A percentile compares a stretch with the other conserved stretches of the same genome.
These are phyloP conservation scores for Boletales sp. DNA, from an alignment of 768 basidiomycete species.

Conservation along the genomic window DNA sequence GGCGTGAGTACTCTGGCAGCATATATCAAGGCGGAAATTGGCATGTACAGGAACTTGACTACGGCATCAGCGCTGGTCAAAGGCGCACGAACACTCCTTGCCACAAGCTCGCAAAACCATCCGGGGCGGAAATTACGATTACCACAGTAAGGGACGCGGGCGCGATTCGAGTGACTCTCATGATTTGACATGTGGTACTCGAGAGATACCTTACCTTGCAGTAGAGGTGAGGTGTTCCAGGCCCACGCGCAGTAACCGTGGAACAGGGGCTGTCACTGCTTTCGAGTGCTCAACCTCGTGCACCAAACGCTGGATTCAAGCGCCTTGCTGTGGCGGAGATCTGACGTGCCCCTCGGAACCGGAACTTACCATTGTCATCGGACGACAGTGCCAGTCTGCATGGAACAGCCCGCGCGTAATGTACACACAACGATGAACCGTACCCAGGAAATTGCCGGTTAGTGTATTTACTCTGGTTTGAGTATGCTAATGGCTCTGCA, in stretches of 20 bases:
- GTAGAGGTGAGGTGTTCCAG: slow-evolving; percentile 13
- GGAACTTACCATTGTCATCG: slow-evolving; percentile 8
- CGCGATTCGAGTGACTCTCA: not conserved
- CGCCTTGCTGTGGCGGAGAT: slow-evolving; percentile 9
- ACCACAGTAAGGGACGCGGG: slow-evolving; percentile 9
- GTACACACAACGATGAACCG: slow-evolving; percentile 8
- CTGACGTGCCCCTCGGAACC: slow-evolving; percentile 23
- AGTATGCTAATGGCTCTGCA: not conserved
- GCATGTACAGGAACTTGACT: not conserved
- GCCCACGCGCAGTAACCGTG: slow-evolving; percentile 3
- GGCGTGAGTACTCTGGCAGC: not conserved
- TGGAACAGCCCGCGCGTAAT: slow-evolving; percentile 8
- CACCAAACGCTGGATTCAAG: slow-evolving; percentile 5
- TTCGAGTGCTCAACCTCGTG: slow-evolving; percentile 2
- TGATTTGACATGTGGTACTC: slow-evolving; percentile 4
- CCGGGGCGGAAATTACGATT: slow-evolving; percentile 23
- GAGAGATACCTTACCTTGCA: slow-evolving; percentile 18
- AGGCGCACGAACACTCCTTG: slow-evolving; percentile 3
- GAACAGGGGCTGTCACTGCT: slow-evolving; percentile 1
- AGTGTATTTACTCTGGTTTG: slow-evolving; percentile 2
- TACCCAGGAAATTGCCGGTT: slow-evolving; percentile 4
- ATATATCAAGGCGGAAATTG: no score
- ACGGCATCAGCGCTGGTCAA: slow-evolving; percentile 1
- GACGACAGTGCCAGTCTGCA: slow-evolving; percentile 2
- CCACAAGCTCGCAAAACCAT: not conserved